Percentiles rank a stretch among this genome's conserved stretches.
Evolutionary conservation across 2,329 filamentous ascomycete species (phyloP).

Genomic region (Simplicillium aogashimaense): DNA sequence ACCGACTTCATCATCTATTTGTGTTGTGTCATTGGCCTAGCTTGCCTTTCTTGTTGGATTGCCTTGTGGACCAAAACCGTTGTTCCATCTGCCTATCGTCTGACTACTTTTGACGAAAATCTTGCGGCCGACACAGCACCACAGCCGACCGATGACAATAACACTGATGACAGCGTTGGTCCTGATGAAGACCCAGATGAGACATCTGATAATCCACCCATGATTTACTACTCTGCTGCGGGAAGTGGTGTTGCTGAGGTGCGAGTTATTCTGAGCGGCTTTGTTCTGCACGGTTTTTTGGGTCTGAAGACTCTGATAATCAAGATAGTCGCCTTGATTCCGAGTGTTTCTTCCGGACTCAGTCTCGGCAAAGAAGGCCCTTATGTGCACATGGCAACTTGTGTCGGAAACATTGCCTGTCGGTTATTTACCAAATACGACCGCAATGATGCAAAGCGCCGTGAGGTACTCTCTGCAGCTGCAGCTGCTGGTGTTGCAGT

Average conservation of each 20-base stretch:
- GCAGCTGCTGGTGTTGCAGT: slow-evolving; percentile 89
- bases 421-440: slow-evolving; percentile 93
- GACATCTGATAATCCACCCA: slow-evolving; percentile 44
- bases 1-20: slow-evolving; percentile 75
- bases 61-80: slow-evolving; percentile 89
- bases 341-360: slow-evolving; percentile 86
- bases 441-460: slow-evolving; percentile 83
- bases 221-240: slow-evolving; percentile 92
- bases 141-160: slow-evolving; percentile 26
- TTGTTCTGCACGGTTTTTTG: slow-evolving; percentile 91
- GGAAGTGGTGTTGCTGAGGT: slow-evolving; percentile 96
- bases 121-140: slow-evolving; percentile 55
- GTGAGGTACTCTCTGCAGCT: slow-evolving; percentile 87
- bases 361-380: slow-evolving; percentile 92
- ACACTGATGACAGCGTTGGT: slow-evolving; percentile 33
- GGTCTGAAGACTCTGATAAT: slow-evolving; percentile 78
- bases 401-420: slow-evolving; percentile 89
- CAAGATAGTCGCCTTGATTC: slow-evolving; percentile 73
- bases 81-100: slow-evolving; percentile 77
- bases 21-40: slow-evolving; percentile 57
- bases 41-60: slow-evolving; percentile 64
- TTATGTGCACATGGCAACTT: slow-evolving; percentile 95
- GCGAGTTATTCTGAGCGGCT: slow-evolving; percentile 94
- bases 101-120: slow-evolving; percentile 88
- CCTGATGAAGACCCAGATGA: slow-evolving; percentile 27